Conservation (phyloP, 2,329 filamentous ascomycete genomes). For the Tolypocladium album region DNA sequence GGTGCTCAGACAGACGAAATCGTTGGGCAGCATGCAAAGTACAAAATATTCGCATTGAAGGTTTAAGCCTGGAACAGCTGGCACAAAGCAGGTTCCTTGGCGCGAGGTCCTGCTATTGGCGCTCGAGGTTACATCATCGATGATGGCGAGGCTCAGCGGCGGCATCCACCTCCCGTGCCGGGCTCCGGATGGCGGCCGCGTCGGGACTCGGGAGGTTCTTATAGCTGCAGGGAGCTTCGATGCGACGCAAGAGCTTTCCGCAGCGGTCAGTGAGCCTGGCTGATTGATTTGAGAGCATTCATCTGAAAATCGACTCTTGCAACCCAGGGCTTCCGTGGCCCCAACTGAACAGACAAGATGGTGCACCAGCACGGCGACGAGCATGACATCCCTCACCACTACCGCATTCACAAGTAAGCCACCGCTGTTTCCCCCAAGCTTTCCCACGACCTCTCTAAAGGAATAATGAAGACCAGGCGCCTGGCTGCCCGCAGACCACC, state of each 20-base stretch:
- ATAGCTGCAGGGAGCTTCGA: neutral
- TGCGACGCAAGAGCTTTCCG: neutral
- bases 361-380: slow-evolving; percentile 39
- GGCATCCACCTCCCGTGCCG: neutral
- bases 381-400: slow-evolving; percentile 38
- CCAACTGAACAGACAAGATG: slow-evolving; percentile 21
- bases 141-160: neutral
- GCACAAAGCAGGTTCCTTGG: neutral
- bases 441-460: neutral
- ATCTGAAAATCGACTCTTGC: neutral
- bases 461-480: slow-evolving; percentile 31
- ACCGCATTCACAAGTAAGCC: slow-evolving; percentile 33
- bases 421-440: neutral
- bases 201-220: neutral
- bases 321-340: neutral
- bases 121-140: neutral
- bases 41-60: neutral
- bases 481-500: slow-evolving; percentile 56
- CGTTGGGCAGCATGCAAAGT: neutral
- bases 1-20: neutral
- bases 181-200: neutral
- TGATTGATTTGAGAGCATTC: neutral
- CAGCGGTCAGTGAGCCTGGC: neutral
- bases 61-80: neutral
- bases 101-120: neutral